Conservation (phyloP, 495 filamentous ascomycete genomes). For the Podospora fimiseda region DNA sequence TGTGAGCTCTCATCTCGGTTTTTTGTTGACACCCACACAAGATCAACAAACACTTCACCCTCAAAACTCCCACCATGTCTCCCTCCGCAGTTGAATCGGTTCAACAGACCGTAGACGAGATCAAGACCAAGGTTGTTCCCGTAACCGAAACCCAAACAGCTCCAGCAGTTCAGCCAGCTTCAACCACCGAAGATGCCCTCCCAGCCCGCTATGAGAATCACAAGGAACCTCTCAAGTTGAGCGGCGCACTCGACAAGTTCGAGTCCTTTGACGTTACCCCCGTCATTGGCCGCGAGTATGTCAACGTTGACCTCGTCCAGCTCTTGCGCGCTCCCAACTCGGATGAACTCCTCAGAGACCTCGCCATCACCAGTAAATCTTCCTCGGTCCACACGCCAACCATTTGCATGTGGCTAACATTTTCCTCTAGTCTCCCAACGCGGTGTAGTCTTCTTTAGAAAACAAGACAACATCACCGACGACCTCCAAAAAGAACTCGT, state of each 20-base stretch:
- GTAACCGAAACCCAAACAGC: constrained; percentile 8
- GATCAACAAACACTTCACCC: too few relatives aligned
- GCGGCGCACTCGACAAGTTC: constrained; percentile 50
- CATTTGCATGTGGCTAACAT: constrained; percentile 2
- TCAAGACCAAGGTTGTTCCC: constrained; percentile 24
- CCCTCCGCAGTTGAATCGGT: constrained; percentile 26
- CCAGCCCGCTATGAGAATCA: constrained; percentile 15
- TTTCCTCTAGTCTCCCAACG: constrained; percentile 59
- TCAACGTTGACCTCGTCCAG: constrained; percentile 53
- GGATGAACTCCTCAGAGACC: constrained; percentile 58
- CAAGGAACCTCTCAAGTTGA: constrained; percentile 43
- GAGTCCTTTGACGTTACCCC: constrained; percentile 61
- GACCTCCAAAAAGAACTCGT: constrained; percentile 63
- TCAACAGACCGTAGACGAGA: constrained; percentile 19
- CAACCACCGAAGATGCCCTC: constrained; percentile 4
- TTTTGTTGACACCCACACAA: too few relatives aligned
- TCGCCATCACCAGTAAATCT: constrained; percentile 46
- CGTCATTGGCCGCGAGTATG: constrained; percentile 61
- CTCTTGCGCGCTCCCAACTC: constrained; percentile 57
- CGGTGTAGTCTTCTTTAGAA: constrained; percentile 77
- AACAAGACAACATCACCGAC: constrained; percentile 59
- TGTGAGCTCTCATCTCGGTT: too few relatives aligned
- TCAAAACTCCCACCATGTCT: constrained; percentile 17
- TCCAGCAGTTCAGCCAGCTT: background rate
- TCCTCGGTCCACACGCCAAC: background rate